Base-by-base conservation (phyloP, 768 basidiomycete species). In the Hortiboletus campestris region DNA sequence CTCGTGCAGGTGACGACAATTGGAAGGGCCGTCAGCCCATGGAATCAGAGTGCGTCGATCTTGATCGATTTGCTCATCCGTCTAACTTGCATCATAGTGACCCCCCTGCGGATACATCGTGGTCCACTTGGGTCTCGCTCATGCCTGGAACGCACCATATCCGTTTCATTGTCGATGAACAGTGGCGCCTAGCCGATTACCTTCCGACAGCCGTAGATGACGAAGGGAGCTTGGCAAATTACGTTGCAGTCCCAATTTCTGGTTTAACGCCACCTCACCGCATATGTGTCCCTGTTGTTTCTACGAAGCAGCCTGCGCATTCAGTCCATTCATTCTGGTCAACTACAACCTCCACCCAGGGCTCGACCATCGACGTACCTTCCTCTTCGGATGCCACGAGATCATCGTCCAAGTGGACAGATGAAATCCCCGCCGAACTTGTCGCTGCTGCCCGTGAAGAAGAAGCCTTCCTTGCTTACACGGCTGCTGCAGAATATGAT, bases 171-270 rank as follows among this genome's bases (percentile, higher is more conserved):
- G 91, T 98, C 57, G 96, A 98, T 69, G 91, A 89, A 45, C 82
- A 85, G 44, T 93, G 88, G 85, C 83, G 88, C 57, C 83, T 89
- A 8, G 83, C 88, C 3, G 81, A 87, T 59, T 84, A 90, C 59
- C 79, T 86, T n/a, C 89, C 91, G 7, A 86, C 89, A 25, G 93
- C 93, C 1, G 93, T 95, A 45, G 93, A 94, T 67, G 94, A 98
- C 68, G 90, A 94, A 64, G 96, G 96, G 32, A 89, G 88, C 28
- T 78, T 98, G 43, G 92, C 96, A 50, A 98, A 98, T 74, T 98
- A 96, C 68, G 86, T 98, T 55, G 85, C 88, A 42, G 66, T 75
- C 47, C 60, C 71, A 2, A 68, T 72, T 35, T 73, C 70, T 51
- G 70, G 66, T 20, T 46, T 69, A 22, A 69, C 72, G 7, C 73